Conservation (phyloP, 306 rosid genomes). For the Styphnolobium japonicum region DNA sequence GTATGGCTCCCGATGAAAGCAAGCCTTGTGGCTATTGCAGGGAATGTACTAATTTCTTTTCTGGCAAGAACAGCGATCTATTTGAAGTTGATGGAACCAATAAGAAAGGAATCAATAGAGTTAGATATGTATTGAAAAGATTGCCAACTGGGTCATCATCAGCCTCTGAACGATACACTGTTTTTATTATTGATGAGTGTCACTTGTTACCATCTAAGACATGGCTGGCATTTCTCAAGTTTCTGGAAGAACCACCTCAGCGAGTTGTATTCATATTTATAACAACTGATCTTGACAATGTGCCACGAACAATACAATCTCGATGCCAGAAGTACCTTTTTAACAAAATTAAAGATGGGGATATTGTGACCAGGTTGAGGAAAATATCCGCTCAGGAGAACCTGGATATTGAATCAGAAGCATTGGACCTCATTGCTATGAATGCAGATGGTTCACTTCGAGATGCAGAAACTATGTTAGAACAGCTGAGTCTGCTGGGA, state of each 20-base stretch:
- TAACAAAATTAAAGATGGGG: constrained; percentile 88
- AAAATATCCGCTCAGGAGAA: constrained; percentile 71
- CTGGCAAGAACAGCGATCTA: constrained; percentile 69
- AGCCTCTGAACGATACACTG: constrained; percentile 51
- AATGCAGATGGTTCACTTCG: constrained; percentile 98
- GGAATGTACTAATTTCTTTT: constrained; percentile 66
- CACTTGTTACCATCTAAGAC: constrained; percentile 86
- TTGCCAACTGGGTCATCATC: constrained; percentile 45
- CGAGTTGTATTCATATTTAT: constrained; percentile 78
- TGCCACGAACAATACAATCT: constrained; percentile 85
- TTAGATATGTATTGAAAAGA: constrained; percentile 62
- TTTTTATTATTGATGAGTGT: constrained; percentile 91
- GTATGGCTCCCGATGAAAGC: constrained; percentile 64
- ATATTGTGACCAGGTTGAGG: constrained; percentile 72
- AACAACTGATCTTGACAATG: constrained; percentile 89
- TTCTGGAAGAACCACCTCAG: constrained; percentile 85
- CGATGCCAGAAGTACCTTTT: constrained; percentile 92
- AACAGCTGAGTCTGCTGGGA: constrained; percentile 92
- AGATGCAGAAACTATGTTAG: constrained; percentile 98
- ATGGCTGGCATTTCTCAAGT: constrained; percentile 91
- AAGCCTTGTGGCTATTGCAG: constrained; percentile 95
- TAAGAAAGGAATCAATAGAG: constrained; percentile 79
- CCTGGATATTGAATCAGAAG: constrained; percentile 80
- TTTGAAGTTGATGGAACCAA: constrained; percentile 84
- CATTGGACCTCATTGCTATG: constrained; percentile 89